phyloP scores from a whole-genome alignment of 345 rosid species.

The Hibiscus mutabilis region DNA sequence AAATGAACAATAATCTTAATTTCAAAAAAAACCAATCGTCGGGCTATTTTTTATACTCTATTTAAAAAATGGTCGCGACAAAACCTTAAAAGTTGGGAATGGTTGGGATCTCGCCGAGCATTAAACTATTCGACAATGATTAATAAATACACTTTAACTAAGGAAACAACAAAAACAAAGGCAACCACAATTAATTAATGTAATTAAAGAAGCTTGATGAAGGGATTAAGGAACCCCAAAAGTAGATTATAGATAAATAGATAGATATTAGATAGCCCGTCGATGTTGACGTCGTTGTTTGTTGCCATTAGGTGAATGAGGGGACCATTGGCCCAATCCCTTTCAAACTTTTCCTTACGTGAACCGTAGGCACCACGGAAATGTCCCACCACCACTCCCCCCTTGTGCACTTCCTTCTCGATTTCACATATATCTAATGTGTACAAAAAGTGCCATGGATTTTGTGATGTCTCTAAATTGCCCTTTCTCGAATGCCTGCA shows the following conservation, averaged over 20 bases:
- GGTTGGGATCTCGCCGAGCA: not conserved
- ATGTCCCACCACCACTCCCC: not conserved
- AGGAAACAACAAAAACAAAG: not conserved
- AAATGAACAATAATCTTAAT: too few relatives aligned
- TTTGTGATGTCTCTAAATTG: not conserved
- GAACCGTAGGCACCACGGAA: slow-evolving; percentile 9
- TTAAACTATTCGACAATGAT: not conserved
- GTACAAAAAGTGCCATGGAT: too few relatives aligned
- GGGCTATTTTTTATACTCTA: too few relatives aligned
- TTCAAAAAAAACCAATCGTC: too few relatives aligned
- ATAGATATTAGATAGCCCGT: not conserved
- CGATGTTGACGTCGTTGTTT: not conserved
- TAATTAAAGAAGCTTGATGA: not conserved
- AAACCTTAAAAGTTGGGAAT: not conserved
- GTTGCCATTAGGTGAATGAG: not conserved
- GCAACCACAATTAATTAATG: not conserved
- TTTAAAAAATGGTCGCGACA: too few relatives aligned
- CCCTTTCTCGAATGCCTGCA: not conserved
- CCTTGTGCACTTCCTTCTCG: too few relatives aligned
- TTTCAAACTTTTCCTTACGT: not conserved
- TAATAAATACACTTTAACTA: not conserved
- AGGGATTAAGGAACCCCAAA: not conserved
- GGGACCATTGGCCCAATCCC: not conserved
- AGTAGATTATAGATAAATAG: not conserved
- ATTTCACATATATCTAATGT: too few relatives aligned